phyloP scores from a whole-genome alignment of 2,329 filamentous ascomycete species.

The Penicillium concentricum region DNA sequence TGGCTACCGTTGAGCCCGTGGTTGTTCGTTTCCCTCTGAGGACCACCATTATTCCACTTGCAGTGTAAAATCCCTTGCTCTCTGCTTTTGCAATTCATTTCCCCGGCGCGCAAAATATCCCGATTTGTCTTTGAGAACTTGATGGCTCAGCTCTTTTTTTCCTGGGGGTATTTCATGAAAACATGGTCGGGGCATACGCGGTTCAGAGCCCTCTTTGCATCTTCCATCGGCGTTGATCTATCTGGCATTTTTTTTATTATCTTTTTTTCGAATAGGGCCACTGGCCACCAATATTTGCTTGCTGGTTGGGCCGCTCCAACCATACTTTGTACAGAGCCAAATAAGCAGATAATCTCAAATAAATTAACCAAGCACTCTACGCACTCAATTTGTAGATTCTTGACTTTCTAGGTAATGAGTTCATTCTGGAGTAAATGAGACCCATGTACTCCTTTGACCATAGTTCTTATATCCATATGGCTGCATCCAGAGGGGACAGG shows the following conservation, averaged over 20 bases:
- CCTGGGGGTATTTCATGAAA: conserved; percentile 6
- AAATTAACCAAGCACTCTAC: not conserved
- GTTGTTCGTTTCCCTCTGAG: not conserved
- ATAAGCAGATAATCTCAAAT: conserved; percentile 4
- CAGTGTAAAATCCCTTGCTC: conserved; percentile 11
- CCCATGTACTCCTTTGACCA: not conserved
- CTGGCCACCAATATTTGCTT: not conserved
- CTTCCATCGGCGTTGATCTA: conserved; percentile 11
- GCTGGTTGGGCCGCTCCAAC: not conserved
- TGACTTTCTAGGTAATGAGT: not conserved
- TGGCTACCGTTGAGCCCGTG: conserved; percentile 18
- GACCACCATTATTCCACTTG: not conserved
- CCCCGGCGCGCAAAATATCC: conserved; percentile 15
- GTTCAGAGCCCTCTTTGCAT: conserved; percentile 6
- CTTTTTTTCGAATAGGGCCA: not conserved
- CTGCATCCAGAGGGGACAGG: too few relatives aligned
- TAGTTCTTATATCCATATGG: not conserved
- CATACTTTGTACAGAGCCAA: conserved; percentile 6
- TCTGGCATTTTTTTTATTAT: not conserved
- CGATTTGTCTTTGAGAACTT: conserved; percentile 14
- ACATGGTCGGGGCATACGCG: conserved; percentile 1
- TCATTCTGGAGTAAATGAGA: too few relatives aligned
- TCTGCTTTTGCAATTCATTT: conserved; percentile 11
- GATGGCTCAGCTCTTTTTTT: conserved; percentile 1
- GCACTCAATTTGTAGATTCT: not conserved